Conservation (phyloP, 805 yeast genomes). For the Nakazawaea molendinolei region DNA sequence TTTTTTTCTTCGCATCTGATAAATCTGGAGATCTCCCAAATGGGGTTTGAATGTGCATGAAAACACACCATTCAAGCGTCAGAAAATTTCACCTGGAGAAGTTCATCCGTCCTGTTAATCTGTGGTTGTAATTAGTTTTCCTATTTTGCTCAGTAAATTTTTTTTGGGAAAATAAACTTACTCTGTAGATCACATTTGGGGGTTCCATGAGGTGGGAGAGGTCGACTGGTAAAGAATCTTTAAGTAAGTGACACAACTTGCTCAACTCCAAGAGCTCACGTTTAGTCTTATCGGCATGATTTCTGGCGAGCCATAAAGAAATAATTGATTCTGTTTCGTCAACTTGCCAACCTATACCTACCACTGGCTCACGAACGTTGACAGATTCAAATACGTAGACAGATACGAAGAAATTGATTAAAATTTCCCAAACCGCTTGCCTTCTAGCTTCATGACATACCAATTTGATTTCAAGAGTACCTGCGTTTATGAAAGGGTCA, state of each 20-base stretch:
- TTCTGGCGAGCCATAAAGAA: constrained; percentile 7
- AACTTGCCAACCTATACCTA: constrained; percentile 9
- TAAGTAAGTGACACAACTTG: constrained; percentile 6
- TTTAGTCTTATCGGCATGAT: neutral
- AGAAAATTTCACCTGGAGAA: no score
- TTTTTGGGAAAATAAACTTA: constrained; percentile 1
- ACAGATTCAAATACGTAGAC: neutral
- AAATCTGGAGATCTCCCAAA: no score
- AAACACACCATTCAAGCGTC: no score
- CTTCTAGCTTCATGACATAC: neutral
- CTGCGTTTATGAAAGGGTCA: constrained; percentile 4
- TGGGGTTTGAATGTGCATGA: no score
- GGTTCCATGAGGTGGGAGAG: neutral
- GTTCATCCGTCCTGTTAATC: no score
- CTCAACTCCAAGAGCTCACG: constrained; percentile 6
- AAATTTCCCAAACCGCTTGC: constrained; percentile 12
- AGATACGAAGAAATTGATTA: neutral
- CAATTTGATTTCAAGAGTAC: constrained; percentile 11
- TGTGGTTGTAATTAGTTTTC: no score
- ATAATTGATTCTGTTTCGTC: neutral
- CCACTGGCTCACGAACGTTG: constrained; percentile 10
- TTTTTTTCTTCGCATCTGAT: no score
- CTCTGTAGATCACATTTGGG: constrained; percentile 5
- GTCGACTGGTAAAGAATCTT: neutral
- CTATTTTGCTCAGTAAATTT: no score